Percentiles rank a stretch among this genome's conserved stretches.
phyloP scores from a whole-genome alignment of 1,139 yeast species.

The Eremothecium coryli region DNA sequence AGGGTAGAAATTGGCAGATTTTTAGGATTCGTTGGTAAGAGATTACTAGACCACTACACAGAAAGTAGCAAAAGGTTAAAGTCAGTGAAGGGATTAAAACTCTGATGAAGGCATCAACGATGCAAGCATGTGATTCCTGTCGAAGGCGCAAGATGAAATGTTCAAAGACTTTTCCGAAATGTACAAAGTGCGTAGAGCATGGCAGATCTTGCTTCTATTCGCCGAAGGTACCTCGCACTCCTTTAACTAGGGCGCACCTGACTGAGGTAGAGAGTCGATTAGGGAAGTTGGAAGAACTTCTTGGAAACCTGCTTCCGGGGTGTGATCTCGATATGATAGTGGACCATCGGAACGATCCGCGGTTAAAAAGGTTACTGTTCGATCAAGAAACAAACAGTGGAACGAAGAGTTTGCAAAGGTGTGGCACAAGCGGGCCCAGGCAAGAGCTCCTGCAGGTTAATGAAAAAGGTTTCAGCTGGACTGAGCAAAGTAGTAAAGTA shows the following conservation, averaged over 20 bases:
- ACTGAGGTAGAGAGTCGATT: conserved; percentile 67
- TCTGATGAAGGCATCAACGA: conserved; percentile 7
- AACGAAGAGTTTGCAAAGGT: background rate
- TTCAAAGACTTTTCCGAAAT: conserved; percentile 66
- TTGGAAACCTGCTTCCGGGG: conserved; percentile 38
- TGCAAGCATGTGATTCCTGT: conserved; percentile 40
- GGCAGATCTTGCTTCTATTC: conserved; percentile 69
- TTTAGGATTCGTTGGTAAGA: no score
- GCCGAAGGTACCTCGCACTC: conserved; percentile 70
- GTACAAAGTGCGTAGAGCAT: conserved; percentile 66
- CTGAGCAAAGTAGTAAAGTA: conserved; percentile 1
- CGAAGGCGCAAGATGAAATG: conserved; percentile 43
- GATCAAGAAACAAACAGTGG: background rate
- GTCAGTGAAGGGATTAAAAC: no score
- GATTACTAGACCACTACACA: no score
- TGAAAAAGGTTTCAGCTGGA: no score
- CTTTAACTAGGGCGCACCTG: conserved; percentile 70
- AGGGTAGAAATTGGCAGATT: no score
- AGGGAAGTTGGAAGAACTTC: conserved; percentile 43
- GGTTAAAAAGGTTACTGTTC: conserved; percentile 8
- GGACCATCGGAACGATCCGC: conserved; percentile 11
- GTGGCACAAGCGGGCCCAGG: background rate
- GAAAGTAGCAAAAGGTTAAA: no score
- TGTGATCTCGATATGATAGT: conserved; percentile 36
- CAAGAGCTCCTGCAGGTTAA: no score